These are phyloP conservation scores for Starmerella floris DNA, from an alignment of 805 yeast genomes.

Conservation along the genomic window DNA sequence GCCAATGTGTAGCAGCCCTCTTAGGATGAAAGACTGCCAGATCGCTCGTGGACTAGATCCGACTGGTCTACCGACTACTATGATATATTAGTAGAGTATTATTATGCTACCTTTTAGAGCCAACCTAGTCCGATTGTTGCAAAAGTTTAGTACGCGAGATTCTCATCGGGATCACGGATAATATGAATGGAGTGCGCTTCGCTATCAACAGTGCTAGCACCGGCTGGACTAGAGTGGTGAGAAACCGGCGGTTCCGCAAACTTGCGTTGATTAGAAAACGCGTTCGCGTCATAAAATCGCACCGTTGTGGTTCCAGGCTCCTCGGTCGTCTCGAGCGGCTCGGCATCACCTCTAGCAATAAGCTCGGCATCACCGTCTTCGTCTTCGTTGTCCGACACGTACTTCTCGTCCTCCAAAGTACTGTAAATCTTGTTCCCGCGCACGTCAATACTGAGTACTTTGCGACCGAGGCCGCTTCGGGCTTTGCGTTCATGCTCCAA, in stretches of 20 bases:
- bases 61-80: no score
- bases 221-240: no score
- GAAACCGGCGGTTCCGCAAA: no score
- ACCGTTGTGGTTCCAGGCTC: neutral
- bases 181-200: neutral
- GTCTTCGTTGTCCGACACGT: slow-evolving; percentile 17
- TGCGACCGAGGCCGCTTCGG: slow-evolving; percentile 59
- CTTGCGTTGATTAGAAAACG: neutral
- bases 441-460: slow-evolving; percentile 64
- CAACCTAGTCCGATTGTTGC: no score
- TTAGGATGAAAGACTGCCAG: no score
- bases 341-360: neutral
- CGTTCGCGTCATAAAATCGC: neutral
- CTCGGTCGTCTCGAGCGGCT: neutral
- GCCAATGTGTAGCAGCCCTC: no score
- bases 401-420: slow-evolving; percentile 34
- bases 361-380: slow-evolving; percentile 9
- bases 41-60: no score
- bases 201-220: no score
- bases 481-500: slow-evolving; percentile 46
- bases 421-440: slow-evolving; percentile 66
- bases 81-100: no score
- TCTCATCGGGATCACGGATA: neutral
- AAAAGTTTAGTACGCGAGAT: neutral
- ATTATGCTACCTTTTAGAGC: no score